These are phyloP conservation scores for Cardiospermum halicacabum DNA, from an alignment of 345 rosid species.

Conservation along the genomic window DNA sequence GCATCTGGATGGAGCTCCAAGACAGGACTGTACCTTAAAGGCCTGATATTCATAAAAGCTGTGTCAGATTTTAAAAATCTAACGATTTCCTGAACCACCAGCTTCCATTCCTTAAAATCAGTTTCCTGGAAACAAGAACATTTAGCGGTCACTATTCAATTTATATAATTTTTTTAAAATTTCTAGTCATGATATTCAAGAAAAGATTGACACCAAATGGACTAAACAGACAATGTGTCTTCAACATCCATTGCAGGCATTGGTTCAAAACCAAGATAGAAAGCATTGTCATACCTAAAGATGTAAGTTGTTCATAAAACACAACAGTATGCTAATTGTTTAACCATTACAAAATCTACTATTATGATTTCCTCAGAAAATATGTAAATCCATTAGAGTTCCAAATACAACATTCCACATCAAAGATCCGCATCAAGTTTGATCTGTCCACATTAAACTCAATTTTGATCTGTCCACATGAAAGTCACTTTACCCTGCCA, in stretches of 20 bases:
- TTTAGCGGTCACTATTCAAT: conserved; percentile 18
- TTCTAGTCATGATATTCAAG: conserved; percentile 7
- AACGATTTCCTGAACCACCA: conserved; percentile 88
- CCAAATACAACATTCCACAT: background rate
- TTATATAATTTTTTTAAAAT: background rate
- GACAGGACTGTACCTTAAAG: conserved; percentile 84
- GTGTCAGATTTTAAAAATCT: conserved; percentile 94
- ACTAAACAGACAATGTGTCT: background rate
- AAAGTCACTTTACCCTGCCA: background rate
- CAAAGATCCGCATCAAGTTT: background rate
- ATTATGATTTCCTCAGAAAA: no score
- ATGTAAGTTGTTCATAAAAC: background rate
- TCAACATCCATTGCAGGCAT: background rate
- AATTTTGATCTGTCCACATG: background rate
- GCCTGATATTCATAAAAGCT: conserved; percentile 92
- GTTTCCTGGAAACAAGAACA: conserved; percentile 66
- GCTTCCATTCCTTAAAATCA: conserved; percentile 97
- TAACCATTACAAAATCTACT: background rate
- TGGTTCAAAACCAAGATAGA: background rate
- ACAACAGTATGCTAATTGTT: background rate
- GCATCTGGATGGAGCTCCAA: conserved; percentile 74
- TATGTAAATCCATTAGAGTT: background rate
- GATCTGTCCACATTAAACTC: background rate
- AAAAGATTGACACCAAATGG: background rate
- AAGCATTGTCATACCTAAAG: background rate